Percentiles rank a stretch among this genome's conserved stretches.
Conservation (phyloP, 2,329 filamentous ascomycete genomes). For the Phialemoniopsis sp. region DNA sequence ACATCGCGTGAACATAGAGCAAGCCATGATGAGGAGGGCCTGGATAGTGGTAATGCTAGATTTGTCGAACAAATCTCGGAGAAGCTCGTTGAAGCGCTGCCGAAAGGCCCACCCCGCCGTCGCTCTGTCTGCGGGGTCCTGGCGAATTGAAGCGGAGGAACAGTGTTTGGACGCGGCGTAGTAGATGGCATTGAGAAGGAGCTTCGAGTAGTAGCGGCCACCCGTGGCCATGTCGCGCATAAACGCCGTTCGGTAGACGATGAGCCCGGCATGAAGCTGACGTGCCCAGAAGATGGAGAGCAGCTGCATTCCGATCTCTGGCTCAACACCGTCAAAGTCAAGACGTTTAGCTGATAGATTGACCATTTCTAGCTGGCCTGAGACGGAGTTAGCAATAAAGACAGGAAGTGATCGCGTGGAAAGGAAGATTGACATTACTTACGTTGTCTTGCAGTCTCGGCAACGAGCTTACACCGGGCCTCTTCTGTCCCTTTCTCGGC, state of each 20-base stretch:
- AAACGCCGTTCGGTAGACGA: constrained; percentile 48
- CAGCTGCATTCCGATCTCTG: constrained; percentile 46
- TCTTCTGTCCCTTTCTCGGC: constrained; percentile 34
- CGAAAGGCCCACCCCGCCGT: constrained; percentile 45
- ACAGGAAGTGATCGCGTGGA: too few relatives aligned
- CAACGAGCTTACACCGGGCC: too few relatives aligned
- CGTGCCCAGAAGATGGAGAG: constrained; percentile 48
- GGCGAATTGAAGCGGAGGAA: constrained; percentile 32
- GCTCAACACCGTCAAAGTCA: constrained; percentile 52
- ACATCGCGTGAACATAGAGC: constrained; percentile 42
- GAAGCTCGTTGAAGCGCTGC: constrained; percentile 37
- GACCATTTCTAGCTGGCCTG: constrained; percentile 42
- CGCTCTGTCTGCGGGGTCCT: constrained; percentile 35
- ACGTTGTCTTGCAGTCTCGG: constrained; percentile 42
- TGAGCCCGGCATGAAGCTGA: constrained; percentile 41
- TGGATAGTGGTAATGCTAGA: constrained; percentile 51
- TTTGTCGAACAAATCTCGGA: constrained; percentile 39
- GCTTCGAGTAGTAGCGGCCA: constrained; percentile 48
- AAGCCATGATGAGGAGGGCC: constrained; percentile 46
- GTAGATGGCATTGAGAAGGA: constrained; percentile 19
- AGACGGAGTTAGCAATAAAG: not conserved
- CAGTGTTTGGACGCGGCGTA: constrained; percentile 32
- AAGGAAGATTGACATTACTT: constrained; percentile 2
- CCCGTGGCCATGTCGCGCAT: constrained; percentile 48
- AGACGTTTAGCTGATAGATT: constrained; percentile 38